Evolutionary conservation across 2,329 filamentous ascomycete genomes (phyloP).

Genomic region (Aureobasidium pullulans): DNA sequence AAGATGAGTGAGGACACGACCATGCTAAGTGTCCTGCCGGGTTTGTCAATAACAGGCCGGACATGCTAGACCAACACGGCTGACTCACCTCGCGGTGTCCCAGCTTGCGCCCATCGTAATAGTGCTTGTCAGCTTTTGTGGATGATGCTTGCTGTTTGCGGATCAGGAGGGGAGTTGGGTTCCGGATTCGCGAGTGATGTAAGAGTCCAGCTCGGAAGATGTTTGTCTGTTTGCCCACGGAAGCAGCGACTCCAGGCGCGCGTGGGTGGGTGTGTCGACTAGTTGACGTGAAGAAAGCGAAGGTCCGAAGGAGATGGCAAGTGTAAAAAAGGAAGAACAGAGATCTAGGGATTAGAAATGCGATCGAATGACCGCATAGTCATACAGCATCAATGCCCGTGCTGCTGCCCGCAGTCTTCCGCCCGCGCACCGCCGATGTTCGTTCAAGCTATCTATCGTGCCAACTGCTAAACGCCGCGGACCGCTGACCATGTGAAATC

Average conservation of each 20-base stretch:
- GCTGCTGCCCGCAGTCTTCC: background rate
- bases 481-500: background rate
- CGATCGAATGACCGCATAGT: constrained; percentile 4
- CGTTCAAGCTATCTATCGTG: background rate
- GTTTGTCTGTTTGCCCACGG: background rate
- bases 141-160: background rate
- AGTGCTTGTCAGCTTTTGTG: background rate
- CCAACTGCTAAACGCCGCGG: background rate
- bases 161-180: background rate
- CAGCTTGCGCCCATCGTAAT: background rate
- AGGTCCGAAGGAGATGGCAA: constrained; percentile 1
- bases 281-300: background rate
- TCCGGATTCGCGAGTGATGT: background rate
- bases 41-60: background rate
- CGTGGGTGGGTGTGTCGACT: background rate
- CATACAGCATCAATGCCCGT: constrained; percentile 4
- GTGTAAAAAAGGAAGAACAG: constrained; percentile 1
- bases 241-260: constrained; percentile 14
- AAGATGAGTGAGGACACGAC: constrained; percentile 20
- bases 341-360: constrained; percentile 3
- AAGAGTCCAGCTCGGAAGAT: constrained; percentile 11
- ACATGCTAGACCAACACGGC: background rate
- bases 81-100: background rate
- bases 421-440: background rate
- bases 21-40: constrained; percentile 16